Evolutionary conservation across 805 yeast genomes (phyloP), one percentile per base, ranked within the genome.

Genomic region (Pichia phayaonensis): DNA sequence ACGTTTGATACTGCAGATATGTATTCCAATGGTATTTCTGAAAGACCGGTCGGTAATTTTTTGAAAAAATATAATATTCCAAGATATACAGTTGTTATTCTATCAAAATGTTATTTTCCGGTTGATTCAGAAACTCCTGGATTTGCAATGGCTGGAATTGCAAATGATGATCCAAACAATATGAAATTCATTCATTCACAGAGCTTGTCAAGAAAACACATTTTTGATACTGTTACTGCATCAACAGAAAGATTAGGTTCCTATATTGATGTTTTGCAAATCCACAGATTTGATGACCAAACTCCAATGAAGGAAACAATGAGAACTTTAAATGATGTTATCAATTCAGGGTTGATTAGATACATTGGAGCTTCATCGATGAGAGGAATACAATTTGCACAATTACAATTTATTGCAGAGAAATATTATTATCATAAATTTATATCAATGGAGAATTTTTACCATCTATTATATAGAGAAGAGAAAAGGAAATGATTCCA

Each of bases 341-440:
- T 77, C 20, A 64, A 67, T 26, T 50, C 58, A 34, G 83, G 83
- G 15, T 59, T 65, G 29, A 71, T 70, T 8, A 67, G 83, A 46
- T 81, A 81, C 60, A 72, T 81, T 50, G 85, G 86, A 22, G 84
- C 85, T 2, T 79, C 83, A 1, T 67, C 81, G 2, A 80, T 81
- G 85, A 68, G 69, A 55, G 75, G 80, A 2, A 61, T 65, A 21
- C 80, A 81, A 56, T 79, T 81, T 59, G 76, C 71, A 8, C 72
- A 72, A 51, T 57, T 79, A 57, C 86, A 82, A 58, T 66, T 63
- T 52, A 65, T 73, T 47, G 86, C 87, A 3, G 84, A 81, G 48
- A 69, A 69, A 59, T 54, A 75, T 56, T 75, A 74, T 31, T 81
- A 81, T 82, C 65, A 66, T 55, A 80, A 78, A 61, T 81, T 82